Evolutionary conservation across 331 rosid genomes (phyloP).

Genomic region (Acacia concinna): DNA sequence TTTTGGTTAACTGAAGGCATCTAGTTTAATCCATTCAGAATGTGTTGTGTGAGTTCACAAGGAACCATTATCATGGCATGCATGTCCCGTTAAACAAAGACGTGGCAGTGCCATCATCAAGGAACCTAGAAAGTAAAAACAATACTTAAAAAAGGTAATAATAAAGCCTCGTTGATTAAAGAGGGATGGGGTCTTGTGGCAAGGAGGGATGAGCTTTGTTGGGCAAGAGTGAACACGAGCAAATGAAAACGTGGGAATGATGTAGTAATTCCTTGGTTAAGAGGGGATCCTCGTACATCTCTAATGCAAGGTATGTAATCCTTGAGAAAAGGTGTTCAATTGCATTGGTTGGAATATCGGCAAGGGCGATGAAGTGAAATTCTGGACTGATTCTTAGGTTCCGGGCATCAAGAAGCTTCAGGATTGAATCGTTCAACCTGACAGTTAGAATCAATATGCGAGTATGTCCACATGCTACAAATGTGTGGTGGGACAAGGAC

Average conservation of each 20-base stretch:
- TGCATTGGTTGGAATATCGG: neutral
- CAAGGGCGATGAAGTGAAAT: neutral
- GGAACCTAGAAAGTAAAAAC: neutral
- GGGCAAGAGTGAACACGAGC: neutral
- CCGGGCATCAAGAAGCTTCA: neutral
- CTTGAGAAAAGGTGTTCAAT: neutral
- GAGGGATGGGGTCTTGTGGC: neutral
- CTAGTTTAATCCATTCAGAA: conserved; percentile 21
- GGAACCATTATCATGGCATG: neutral
- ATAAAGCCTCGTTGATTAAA: neutral
- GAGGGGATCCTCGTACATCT: too few species aligned
- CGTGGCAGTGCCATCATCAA: neutral
- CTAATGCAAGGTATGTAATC: neutral
- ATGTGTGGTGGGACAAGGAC: neutral
- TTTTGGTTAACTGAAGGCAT: neutral
- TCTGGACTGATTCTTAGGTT: neutral
- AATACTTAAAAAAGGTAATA: too few species aligned
- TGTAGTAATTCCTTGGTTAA: too few species aligned
- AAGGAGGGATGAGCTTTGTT: neutral
- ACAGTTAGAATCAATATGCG: neutral
- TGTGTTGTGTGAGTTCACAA: neutral
- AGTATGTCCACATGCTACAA: neutral
- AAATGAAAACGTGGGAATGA: neutral
- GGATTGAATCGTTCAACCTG: neutral
- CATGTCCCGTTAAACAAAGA: neutral